A percentile compares a stretch with the other conserved stretches of the same genome.
Evolutionary conservation across 441 rosid genomes (phyloP).

Genomic region (Aleurites moluccanus): DNA sequence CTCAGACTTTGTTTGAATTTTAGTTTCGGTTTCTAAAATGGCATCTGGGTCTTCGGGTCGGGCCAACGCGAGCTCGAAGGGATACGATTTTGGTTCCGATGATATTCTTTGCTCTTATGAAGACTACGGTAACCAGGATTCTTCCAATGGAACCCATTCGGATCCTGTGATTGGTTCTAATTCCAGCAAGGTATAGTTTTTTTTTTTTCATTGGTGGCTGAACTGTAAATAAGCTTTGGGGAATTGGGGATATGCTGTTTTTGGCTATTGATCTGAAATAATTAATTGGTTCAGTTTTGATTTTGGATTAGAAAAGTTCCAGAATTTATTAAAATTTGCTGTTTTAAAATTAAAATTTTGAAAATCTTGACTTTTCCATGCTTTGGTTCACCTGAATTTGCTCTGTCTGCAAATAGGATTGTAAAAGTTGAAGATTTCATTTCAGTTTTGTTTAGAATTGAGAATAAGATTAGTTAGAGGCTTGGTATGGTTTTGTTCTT

Average conservation of each 20-base stretch:
- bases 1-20: not conserved
- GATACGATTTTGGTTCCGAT: slow-evolving; percentile 85
- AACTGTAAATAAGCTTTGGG: slow-evolving; percentile 5
- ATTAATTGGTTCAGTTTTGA: not conserved
- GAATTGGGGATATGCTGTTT: not conserved
- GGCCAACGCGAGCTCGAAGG: slow-evolving; percentile 62
- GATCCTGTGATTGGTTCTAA: slow-evolving; percentile 47
- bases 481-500: not conserved
- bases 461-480: not conserved
- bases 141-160: slow-evolving; percentile 58
- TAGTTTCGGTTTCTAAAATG: slow-evolving; percentile 40
- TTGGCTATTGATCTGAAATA: not conserved
- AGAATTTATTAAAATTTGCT: not conserved
- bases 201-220: not conserved
- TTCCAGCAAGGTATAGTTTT: slow-evolving; percentile 48
- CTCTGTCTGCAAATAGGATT: not conserved
- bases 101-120: slow-evolving; percentile 95
- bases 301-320: not conserved
- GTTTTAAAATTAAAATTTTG: not conserved
- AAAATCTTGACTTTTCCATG: not conserved
- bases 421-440: not conserved
- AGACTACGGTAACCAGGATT: slow-evolving; percentile 65
- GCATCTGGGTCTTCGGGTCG: slow-evolving; percentile 83
- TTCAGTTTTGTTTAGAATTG: not conserved
- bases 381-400: not conserved